These are phyloP conservation scores for Bretschneidera sinensis DNA, from an alignment of 345 rosid genomes.

Conservation along the genomic window DNA sequence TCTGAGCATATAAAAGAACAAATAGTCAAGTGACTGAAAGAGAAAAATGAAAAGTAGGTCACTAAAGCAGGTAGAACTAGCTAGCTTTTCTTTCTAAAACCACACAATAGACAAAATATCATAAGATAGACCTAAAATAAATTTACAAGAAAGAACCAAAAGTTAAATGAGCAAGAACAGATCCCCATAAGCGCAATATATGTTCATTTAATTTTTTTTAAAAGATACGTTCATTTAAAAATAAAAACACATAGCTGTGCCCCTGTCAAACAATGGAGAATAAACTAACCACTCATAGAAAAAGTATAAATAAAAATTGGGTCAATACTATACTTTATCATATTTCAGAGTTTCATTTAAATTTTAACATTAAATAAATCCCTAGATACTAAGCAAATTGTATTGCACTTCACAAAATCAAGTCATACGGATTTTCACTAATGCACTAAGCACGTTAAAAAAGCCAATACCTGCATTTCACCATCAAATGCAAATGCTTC, in stretches of 20 bases:
- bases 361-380: no score
- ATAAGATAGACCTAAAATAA: background rate
- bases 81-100: background rate
- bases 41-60: conserved; percentile 6
- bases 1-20: conserved; percentile 31
- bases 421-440: background rate
- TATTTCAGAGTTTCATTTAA: no score
- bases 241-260: background rate
- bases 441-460: conserved; percentile 4
- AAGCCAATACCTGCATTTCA: conserved; percentile 17
- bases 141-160: background rate
- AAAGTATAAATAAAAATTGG: no score
- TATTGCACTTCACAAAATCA: no score
- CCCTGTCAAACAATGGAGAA: background rate
- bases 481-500: conserved; percentile 19
- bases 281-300: no score
- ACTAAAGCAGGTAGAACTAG: conserved; percentile 2
- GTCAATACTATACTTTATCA: no score
- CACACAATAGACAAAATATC: conserved; percentile 1
- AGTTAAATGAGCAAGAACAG: background rate
- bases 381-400: no score
- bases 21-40: conserved; percentile 3
- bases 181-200: background rate
- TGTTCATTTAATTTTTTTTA: no score
- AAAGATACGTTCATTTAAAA: no score